These are phyloP conservation scores for Phylloporus sp. DNA, from an alignment of 768 basidiomycete genomes.

Conservation along the genomic window DNA sequence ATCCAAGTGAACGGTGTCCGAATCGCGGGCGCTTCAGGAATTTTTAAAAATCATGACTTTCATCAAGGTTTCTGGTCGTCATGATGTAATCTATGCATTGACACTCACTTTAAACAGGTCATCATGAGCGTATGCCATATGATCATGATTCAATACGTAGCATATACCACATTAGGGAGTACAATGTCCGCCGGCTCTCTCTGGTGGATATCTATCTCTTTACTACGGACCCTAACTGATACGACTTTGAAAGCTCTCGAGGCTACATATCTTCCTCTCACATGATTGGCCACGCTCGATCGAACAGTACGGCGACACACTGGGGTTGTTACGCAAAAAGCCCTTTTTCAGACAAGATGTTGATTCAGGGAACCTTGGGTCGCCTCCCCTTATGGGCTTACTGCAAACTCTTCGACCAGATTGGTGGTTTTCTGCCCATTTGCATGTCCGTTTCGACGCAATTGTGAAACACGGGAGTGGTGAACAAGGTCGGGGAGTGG, in stretches of 20 bases:
- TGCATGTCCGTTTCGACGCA: conserved; percentile 87
- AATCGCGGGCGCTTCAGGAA: conserved; percentile 90
- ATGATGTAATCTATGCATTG: neutral
- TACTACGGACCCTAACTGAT: neutral
- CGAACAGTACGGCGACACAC: conserved; percentile 73
- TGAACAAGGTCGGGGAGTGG: neutral
- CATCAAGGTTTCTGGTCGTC: conserved; percentile 45
- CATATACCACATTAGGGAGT: conserved; percentile 89
- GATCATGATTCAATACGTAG: conserved; percentile 67
- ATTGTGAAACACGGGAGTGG: conserved; percentile 42
- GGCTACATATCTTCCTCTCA: conserved; percentile 78
- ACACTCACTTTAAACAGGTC: conserved; percentile 42
- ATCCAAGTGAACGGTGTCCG: conserved; percentile 83
- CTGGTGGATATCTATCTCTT: conserved; percentile 42
- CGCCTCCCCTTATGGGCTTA: conserved; percentile 80
- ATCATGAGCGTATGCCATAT: conserved; percentile 83
- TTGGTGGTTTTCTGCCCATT: conserved; percentile 93
- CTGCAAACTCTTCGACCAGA: conserved; percentile 66
- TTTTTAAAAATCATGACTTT: conserved; percentile 80
- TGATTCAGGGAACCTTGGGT: conserved; percentile 65
- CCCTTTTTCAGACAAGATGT: conserved; percentile 76
- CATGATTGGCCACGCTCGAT: conserved; percentile 96
- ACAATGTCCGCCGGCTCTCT: conserved; percentile 73
- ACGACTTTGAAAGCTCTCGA: conserved; percentile 42
- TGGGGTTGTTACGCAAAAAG: conserved; percentile 65